Evolutionary conservation across 129 eudicot genomes (phyloP), one percentile per base, ranked within the genome.

Genomic region (Flaveria bidentis): DNA sequence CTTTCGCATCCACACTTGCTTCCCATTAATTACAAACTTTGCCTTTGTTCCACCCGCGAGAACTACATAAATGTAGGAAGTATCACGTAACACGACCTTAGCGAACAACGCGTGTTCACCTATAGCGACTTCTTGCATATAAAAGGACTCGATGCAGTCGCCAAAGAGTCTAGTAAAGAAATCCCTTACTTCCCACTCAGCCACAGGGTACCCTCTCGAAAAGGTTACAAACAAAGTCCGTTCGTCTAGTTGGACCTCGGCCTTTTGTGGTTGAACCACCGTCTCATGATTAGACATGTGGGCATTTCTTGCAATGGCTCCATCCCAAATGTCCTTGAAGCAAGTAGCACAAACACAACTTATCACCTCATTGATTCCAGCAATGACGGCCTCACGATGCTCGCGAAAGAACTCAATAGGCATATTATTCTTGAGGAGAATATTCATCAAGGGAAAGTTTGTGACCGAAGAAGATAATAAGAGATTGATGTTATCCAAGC

Each of bases 1-100:
- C 76, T 81, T 86, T 6, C 97, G 88, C 91, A 91, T 78, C 97
- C 97, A 92, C 0, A 92, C 89, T 77, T 87, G 96, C 76, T 88
- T 92, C 7, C 96, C 96, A 4, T 86, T 84, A 41, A 92, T 92
- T 1, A 72, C 81, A 66, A 87, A 92, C 71, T 92, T 92, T 8
- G 86, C 92, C 79, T 76, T 88, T 7, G 14, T 18, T 26, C 7
- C 69, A 5, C 92, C 95, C 49, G 63, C 46, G 9, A 92, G 92
- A 52, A 92, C 69, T 15, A 46, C 13, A 28, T 77, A 81, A 16
- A 92, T 67, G 47, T 74, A 70, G 0, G 60, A 23, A 42, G 82
- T 53, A 20, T 50, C 49, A 45, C 14, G 36, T 44, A 92, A 78
- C 57, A 88, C 94, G 2, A 92, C 76, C 22, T 82, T 79, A 10